Conservation (phyloP, 1,139 yeast genomes). For the Geotrichum bryndzae region DNA sequence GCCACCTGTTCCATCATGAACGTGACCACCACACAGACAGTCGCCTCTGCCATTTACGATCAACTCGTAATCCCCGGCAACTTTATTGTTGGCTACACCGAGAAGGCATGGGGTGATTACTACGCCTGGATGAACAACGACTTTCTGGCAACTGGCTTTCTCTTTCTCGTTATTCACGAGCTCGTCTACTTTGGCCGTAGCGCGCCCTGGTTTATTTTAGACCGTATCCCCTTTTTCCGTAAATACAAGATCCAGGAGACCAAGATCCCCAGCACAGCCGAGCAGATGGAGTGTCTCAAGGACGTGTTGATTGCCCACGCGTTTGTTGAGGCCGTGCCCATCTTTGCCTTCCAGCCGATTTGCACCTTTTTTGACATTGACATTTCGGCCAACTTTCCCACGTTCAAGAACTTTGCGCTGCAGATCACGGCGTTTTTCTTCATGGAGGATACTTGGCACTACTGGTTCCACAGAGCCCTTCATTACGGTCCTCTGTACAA, state of each 20-base stretch:
- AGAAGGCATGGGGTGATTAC: constrained; percentile 69
- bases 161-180: constrained; percentile 72
- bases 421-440: constrained; percentile 75
- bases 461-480: constrained; percentile 84
- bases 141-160: constrained; percentile 72
- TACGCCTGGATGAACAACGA: constrained; percentile 71
- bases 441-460: constrained; percentile 92
- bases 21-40: constrained; percentile 2
- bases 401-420: constrained; percentile 46
- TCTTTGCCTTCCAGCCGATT: constrained; percentile 92
- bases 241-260: constrained; percentile 77
- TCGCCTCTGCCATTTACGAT: constrained; percentile 2
- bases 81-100: constrained; percentile 40
- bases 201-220: constrained; percentile 78
- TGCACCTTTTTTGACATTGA: constrained; percentile 71
- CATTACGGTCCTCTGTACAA: constrained; percentile 84
- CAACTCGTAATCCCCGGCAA: constrained; percentile 4
- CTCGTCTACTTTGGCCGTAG: constrained; percentile 77
- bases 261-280: constrained; percentile 55
- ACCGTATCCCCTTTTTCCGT: constrained; percentile 66
- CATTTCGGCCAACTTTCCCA: constrained; percentile 68
- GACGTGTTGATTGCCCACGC: constrained; percentile 79
- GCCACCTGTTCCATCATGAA: neutral
- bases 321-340: constrained; percentile 88
- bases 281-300: constrained; percentile 88